phyloP scores from a whole-genome alignment of 305 asterid species.

The Euphrasia arctica region DNA sequence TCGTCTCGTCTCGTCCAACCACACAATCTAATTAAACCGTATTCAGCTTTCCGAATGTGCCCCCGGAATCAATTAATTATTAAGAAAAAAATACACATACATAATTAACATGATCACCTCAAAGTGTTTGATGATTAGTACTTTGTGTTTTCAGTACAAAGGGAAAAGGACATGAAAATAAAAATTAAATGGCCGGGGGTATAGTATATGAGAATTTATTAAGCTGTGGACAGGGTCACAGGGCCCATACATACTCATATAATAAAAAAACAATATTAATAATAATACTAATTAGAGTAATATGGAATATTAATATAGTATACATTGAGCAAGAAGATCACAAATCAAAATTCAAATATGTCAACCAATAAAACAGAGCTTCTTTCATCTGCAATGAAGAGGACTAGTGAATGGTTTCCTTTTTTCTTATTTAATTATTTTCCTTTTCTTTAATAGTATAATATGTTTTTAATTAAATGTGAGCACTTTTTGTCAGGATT shows the following conservation, averaged over 20 bases:
- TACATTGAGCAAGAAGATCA: conserved; percentile 16
- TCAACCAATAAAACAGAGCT: conserved; percentile 55
- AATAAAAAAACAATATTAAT: conserved; percentile 15
- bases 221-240: conserved; percentile 18
- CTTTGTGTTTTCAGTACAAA: too few species aligned
- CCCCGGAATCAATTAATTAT: too few species aligned
- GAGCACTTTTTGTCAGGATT: conserved; percentile 26
- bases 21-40: too few species aligned
- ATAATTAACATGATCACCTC: too few species aligned
- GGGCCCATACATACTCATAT: too few species aligned
- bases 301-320: neutral
- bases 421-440: conserved; percentile 3
- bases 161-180: conserved; percentile 10
- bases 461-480: neutral
- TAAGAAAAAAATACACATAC: too few species aligned
- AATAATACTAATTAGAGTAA: neutral
- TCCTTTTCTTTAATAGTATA: neutral
- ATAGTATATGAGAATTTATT: too few species aligned
- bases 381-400: conserved; percentile 74
- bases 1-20: too few species aligned
- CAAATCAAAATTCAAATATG: conserved; percentile 33
- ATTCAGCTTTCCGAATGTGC: too few species aligned
- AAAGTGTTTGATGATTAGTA: too few species aligned
- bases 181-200: neutral
- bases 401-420: conserved; percentile 82